Conservation (phyloP, 441 rosid species). For the Adansonia grandidieri region DNA sequence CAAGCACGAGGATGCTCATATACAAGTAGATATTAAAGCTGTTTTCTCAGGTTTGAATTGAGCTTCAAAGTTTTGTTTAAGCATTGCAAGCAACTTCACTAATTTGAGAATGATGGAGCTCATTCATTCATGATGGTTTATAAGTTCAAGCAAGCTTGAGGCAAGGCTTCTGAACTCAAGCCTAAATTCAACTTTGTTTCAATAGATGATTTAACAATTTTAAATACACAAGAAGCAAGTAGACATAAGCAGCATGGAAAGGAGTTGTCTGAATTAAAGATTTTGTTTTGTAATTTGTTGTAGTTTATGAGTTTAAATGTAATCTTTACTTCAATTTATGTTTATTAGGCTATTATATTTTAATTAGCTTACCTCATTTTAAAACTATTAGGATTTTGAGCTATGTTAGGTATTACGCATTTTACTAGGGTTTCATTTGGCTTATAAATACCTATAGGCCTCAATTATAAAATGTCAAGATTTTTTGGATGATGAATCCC, state of each 20-base stretch:
- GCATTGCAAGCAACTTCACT: conserved; percentile 2
- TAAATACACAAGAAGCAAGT: conserved; percentile 5
- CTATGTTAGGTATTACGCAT: neutral
- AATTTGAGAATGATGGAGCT: neutral
- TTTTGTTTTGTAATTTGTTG: neutral
- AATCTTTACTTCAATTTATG: neutral
- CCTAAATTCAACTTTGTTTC: neutral
- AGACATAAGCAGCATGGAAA: neutral
- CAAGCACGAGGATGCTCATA: conserved; percentile 1
- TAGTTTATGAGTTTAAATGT: neutral
- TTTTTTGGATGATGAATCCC: neutral
- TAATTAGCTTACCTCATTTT: neutral
- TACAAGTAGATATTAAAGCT: conserved; percentile 4
- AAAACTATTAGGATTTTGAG: neutral
- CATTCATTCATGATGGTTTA: neutral
- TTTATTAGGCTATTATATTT: neutral
- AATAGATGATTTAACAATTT: neutral
- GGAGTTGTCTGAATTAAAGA: neutral
- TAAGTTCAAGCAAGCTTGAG: neutral
- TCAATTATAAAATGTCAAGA: conserved; percentile 2
- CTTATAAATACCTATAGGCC: neutral
- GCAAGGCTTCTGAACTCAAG: neutral
- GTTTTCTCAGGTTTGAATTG: conserved; percentile 9
- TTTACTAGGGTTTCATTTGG: neutral
- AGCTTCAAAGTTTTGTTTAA: conserved; percentile 9